Evolutionary conservation across 345 rosid species (phyloP).

Genomic region (Syzygium jambos): DNA sequence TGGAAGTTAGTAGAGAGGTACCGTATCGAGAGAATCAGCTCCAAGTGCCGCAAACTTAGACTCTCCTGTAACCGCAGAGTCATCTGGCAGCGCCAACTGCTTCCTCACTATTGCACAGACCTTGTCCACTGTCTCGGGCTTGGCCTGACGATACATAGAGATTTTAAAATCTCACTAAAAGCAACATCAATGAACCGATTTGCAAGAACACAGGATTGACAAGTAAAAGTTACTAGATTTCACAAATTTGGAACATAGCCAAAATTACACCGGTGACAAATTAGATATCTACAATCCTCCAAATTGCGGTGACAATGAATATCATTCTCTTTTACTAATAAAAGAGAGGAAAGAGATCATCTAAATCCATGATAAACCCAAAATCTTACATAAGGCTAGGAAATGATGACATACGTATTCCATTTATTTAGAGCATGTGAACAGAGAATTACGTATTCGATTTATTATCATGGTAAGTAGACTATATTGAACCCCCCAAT

Average conservation of each 20-base stretch:
- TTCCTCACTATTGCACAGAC: constrained; percentile 32
- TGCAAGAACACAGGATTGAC: neutral
- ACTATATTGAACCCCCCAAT: neutral
- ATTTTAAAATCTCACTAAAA: neutral
- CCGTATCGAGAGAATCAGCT: constrained; percentile 34
- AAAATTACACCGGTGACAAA: neutral
- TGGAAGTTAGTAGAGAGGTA: neutral
- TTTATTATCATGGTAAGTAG: too few relatives aligned
- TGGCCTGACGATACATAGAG: constrained; percentile 6
- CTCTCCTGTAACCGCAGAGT: constrained; percentile 11
- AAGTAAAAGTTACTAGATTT: neutral
- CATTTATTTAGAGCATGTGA: neutral
- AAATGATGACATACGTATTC: neutral
- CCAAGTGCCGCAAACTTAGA: constrained; percentile 26
- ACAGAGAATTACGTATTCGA: neutral
- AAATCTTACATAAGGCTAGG: neutral
- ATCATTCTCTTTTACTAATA: neutral
- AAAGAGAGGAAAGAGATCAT: neutral
- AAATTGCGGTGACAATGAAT: neutral
- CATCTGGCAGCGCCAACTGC: constrained; percentile 22
- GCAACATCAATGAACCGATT: neutral
- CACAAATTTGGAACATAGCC: neutral
- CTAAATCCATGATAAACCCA: neutral
- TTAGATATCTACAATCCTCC: neutral
- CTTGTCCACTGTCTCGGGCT: constrained; percentile 22